Conservation (phyloP, 768 basidiomycete genomes). For the Hemileccinum impolitum region DNA sequence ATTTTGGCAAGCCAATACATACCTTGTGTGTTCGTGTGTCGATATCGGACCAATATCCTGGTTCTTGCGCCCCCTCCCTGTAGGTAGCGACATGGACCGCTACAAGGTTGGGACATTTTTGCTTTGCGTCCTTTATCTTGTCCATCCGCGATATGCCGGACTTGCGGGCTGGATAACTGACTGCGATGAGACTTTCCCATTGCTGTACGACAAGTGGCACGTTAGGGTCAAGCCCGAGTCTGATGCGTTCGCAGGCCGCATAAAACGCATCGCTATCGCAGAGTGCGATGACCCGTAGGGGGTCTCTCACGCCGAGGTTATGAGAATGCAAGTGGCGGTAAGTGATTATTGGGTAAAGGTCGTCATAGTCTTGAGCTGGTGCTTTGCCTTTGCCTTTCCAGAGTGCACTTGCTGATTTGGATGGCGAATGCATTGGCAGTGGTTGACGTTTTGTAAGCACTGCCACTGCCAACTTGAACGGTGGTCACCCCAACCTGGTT, state of each 20-base stretch:
- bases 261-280: constrained; percentile 90
- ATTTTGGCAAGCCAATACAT: not conserved
- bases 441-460: not conserved
- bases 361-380: constrained; percentile 46
- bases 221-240: constrained; percentile 61
- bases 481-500: not conserved
- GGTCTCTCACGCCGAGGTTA: constrained; percentile 67
- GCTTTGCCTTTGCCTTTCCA: constrained; percentile 61
- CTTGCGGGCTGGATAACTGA: constrained; percentile 92
- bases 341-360: constrained; percentile 66
- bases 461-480: not conserved
- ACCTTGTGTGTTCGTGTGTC: constrained; percentile 93
- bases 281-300: constrained; percentile 80
- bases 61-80: constrained; percentile 80
- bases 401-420: constrained; percentile 10
- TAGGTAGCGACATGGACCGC: constrained; percentile 96
- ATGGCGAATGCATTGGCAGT: constrained; percentile 17
- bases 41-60: constrained; percentile 89
- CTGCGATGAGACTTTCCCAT: constrained; percentile 88
- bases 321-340: constrained; percentile 74
- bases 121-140: constrained; percentile 75
- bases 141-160: constrained; percentile 94
- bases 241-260: constrained; percentile 80
- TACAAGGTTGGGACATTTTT: constrained; percentile 78
- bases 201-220: constrained; percentile 81